These are phyloP conservation scores for Eutypa lata DNA, from an alignment of 2,329 filamentous ascomycete species.

Conservation along the genomic window DNA sequence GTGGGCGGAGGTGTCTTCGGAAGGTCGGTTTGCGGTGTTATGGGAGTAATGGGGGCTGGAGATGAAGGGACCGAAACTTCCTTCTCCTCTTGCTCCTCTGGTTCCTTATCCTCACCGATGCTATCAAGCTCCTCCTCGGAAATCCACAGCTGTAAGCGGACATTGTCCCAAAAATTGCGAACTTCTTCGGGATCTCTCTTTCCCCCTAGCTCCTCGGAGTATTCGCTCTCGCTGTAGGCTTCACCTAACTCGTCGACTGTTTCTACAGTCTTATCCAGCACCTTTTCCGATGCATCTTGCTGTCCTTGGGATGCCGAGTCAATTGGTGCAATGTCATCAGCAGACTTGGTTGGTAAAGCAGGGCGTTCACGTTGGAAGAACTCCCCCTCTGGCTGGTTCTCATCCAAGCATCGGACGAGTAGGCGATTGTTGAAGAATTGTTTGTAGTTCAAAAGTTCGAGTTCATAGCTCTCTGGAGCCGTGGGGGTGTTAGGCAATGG, in stretches of 20 bases:
- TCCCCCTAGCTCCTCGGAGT: background rate
- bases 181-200: background rate
- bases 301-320: background rate
- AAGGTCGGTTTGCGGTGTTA: background rate
- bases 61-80: background rate
- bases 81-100: background rate
- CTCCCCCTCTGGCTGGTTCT: conserved; percentile 1
- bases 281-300: background rate
- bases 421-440: conserved; percentile 1
- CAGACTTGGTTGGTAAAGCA: background rate
- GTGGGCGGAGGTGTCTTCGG: background rate
- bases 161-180: background rate
- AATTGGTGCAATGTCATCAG: background rate
- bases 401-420: background rate
- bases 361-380: background rate
- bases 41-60: background rate
- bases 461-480: background rate
- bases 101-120: background rate
- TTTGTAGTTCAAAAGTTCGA: background rate
- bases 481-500: background rate
- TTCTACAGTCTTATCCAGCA: background rate
- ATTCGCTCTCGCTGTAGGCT: background rate
- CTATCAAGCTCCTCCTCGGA: background rate
- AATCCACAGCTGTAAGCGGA: background rate
- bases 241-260: background rate